Base-by-base conservation (phyloP, 495 filamentous ascomycete genomes). In the Lasiosphaeria hispida region DNA sequence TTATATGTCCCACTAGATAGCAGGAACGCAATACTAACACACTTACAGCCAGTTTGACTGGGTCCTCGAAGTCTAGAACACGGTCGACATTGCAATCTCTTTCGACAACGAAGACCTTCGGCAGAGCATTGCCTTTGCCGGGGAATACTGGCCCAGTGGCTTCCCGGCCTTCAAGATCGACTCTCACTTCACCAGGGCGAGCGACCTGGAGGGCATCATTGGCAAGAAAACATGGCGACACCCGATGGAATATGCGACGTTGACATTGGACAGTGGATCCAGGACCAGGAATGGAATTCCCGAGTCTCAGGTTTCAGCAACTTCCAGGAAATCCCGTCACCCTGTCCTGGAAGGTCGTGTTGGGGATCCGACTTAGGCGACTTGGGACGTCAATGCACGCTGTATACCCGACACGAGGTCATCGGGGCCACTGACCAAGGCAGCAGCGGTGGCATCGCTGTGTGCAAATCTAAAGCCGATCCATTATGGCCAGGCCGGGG, bases 41-140 rank as follows among this genome's bases (percentile, higher is more conserved):
- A 4, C 15, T 42, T n/a, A 10, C n/a, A 69, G 62, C 9, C 37
- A 9, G 7, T 18, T 56, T 35, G 68, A 70, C 45, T 70, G 68
- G 68, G 44, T 48, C 0, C 4, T 70, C 0, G 57, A 55, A n/a
- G 42, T 70, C 4, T 23, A 57, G 13, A 57, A 39, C 41, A 42
- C 57, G 2, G 17, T 61, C 39, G 43, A 55, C 7, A 42, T 9
- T 11, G 14, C 14, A 9, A 11, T 58, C 0, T 39, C 55, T 19
- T 58, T 58, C 19, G 23, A 35, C 5, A n/a, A 42, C 1, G 19
- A 17, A 3, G 38, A 13, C 1, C 4, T 58, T 1, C 18, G 23
- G 6, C 17, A 51, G 10, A 51, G 36, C 17, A 14, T 45, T 13
- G n/a, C 1, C 1, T 58, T 51, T 13, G 37, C 18, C 1, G 38